These are phyloP conservation scores for Suillus paluster DNA, from an alignment of 768 basidiomycete species.

Conservation along the genomic window DNA sequence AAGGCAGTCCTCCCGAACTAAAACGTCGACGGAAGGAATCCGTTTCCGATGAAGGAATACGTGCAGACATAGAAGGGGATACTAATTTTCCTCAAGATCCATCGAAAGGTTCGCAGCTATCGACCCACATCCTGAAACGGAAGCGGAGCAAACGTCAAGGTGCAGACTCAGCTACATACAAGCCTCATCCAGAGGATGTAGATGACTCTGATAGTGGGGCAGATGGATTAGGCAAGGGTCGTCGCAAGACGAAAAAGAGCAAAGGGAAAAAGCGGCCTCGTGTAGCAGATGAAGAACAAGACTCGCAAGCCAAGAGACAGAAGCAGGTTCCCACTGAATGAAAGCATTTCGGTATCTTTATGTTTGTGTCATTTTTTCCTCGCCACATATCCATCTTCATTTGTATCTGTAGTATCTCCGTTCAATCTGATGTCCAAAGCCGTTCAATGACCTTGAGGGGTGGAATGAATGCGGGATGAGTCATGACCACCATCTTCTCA, in stretches of 20 bases:
- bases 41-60: slow-evolving; percentile 10
- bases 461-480: not conserved
- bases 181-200: slow-evolving; percentile 34
- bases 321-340: slow-evolving; percentile 7
- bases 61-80: not conserved
- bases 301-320: slow-evolving; percentile 8
- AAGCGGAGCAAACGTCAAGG: slow-evolving; percentile 36
- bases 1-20: slow-evolving; percentile 1
- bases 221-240: slow-evolving; percentile 17
- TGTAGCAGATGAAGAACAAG: slow-evolving; percentile 6
- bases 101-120: not conserved
- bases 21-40: slow-evolving; percentile 22
- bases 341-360: slow-evolving; percentile 9
- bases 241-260: slow-evolving; percentile 10
- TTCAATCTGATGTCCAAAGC: slow-evolving; percentile 7
- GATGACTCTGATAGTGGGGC: slow-evolving; percentile 32
- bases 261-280: slow-evolving; percentile 12
- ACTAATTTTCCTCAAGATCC: not conserved
- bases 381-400: not conserved
- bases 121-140: slow-evolving; percentile 7
- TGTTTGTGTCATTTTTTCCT: slow-evolving; percentile 7
- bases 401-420: slow-evolving; percentile 8
- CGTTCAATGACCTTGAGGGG: not conserved
- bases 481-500: not conserved
- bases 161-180: slow-evolving; percentile 41